Base-by-base conservation (phyloP, 2,329 filamentous ascomycete genomes). In the Aspergillus uvarum region DNA sequence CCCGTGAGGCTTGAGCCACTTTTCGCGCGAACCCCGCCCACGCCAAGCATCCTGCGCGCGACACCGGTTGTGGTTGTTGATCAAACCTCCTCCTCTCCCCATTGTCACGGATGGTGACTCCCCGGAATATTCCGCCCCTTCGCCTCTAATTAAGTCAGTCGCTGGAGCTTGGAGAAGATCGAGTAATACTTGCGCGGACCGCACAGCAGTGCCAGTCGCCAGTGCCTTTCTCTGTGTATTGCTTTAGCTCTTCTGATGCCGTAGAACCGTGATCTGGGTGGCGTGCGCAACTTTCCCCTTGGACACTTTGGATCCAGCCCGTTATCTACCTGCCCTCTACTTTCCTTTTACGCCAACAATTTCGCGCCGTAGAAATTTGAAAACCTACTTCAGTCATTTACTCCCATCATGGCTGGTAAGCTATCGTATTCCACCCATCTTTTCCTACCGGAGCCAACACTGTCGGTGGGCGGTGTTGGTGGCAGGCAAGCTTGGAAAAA, bases 361-460 rank as follows among this genome's bases (percentile, higher is more conserved):
- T 67, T 68, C 65, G 67, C 67, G 68, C 68, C 70, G 76, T 78
- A 78, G 73, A 72, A 71, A 73, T 73, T 69, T 68, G 68, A 70
- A 67, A 64, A 59, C 64, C 38, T 63, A 62, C 61, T 42, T 52
- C 49, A 54, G 64, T 62, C 59, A 63, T 65, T 66, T 63, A 69
- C 66, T 63, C 70, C 75, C 68, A 79, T 66, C 75, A 87, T 87
- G 85, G 79, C 84, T 75, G 85, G 85, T 87, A 86, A 86, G 85
- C 81, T 80, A 64, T 72, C 65, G 72, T 76, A 76, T 70, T 69
- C 66, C 67, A 53, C 14, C 38, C 14, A 55, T 44, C 47, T 53
- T 58, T 64, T 53, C 21, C 38, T 50, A 35, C 51, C 57, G 29
- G 49, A 32, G 54, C 56, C 35, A 54, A 38, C 47, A 31, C 47